Percentiles rank a stretch among this genome's conserved stretches.
These are phyloP conservation scores for Zymoseptoria crescenta DNA, from an alignment of 2,329 filamentous ascomycete species.

Conservation along the genomic window DNA sequence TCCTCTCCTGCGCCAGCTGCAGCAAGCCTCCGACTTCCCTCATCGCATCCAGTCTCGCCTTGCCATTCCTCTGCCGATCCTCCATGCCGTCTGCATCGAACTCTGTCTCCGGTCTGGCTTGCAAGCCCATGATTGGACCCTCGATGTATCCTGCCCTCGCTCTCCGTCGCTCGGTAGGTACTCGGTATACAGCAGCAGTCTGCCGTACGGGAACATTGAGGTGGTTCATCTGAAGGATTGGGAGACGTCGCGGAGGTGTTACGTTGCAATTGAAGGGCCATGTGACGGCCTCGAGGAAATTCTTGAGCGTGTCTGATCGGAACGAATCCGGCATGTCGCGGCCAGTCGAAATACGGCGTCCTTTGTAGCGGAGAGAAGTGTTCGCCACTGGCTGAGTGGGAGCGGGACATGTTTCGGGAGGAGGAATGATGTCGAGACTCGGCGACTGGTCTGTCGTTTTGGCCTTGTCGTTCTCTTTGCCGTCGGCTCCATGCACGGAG, in stretches of 20 bases:
- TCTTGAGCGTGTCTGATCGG: slow-evolving; percentile 48
- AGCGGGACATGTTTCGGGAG: neutral
- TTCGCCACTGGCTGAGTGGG: neutral
- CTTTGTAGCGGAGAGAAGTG: slow-evolving; percentile 40
- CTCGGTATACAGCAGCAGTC: slow-evolving; percentile 46
- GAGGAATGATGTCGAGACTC: slow-evolving; percentile 2
- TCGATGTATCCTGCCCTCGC: slow-evolving; percentile 50
- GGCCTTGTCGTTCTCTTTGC: neutral
- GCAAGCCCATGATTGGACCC: slow-evolving; percentile 50
- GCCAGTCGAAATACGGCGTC: slow-evolving; percentile 50
- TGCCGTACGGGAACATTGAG: slow-evolving; percentile 51
- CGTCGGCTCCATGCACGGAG: slow-evolving; percentile 1
- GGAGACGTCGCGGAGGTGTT: slow-evolving; percentile 37
- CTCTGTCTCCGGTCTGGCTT: slow-evolving; percentile 47
- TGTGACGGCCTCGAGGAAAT: slow-evolving; percentile 50
- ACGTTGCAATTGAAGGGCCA: slow-evolving; percentile 53
- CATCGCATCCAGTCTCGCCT: slow-evolving; percentile 44
- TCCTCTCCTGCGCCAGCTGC: slow-evolving; percentile 52
- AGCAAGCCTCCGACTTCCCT: slow-evolving; percentile 52
- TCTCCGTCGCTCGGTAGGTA: slow-evolving; percentile 45
- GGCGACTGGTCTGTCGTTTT: neutral
- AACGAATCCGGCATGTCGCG: slow-evolving; percentile 52
- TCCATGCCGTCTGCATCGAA: slow-evolving; percentile 32
- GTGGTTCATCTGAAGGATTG: slow-evolving; percentile 33
- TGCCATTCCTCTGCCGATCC: slow-evolving; percentile 20